Conservation (phyloP, 805 yeast genomes). For the Cyberlindnera mycetangii region DNA sequence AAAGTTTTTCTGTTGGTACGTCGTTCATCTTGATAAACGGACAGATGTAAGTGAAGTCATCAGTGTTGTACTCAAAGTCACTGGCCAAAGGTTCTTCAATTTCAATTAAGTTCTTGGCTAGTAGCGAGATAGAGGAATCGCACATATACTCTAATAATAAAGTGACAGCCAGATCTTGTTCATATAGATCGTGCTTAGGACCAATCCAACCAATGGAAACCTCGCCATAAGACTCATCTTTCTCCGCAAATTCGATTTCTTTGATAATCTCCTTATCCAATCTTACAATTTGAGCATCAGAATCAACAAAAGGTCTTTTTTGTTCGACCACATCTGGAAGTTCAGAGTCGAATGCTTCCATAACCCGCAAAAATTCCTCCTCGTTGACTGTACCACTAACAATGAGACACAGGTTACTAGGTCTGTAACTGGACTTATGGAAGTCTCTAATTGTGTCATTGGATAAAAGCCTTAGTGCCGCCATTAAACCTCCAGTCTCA, state of each 20-base stretch:
- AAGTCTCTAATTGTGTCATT: constrained; percentile 73
- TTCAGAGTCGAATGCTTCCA: constrained; percentile 59
- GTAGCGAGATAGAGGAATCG: constrained; percentile 71
- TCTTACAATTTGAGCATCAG: constrained; percentile 40
- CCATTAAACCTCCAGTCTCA: constrained; percentile 90
- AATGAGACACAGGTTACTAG: constrained; percentile 80
- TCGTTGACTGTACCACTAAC: constrained; percentile 86
- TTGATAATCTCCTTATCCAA: constrained; percentile 37
- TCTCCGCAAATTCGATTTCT: constrained; percentile 78
- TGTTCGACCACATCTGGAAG: constrained; percentile 35
- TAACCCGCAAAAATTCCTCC: constrained; percentile 56
- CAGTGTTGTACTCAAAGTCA: constrained; percentile 64
- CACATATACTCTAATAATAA: constrained; percentile 72
- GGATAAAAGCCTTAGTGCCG: constrained; percentile 68
- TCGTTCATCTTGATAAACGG: constrained; percentile 57
- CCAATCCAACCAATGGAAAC: constrained; percentile 78
- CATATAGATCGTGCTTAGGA: constrained; percentile 52
- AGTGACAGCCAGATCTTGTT: constrained; percentile 65
- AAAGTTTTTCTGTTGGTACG: constrained; percentile 67
- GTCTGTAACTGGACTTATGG: constrained; percentile 69
- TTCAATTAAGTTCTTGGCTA: constrained; percentile 72
- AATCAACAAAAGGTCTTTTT: constrained; percentile 79
- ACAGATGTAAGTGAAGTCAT: constrained; percentile 66
- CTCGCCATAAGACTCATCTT: constrained; percentile 83
- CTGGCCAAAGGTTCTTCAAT: constrained; percentile 80